Evolutionary conservation across 2,329 filamentous ascomycete species (phyloP).

Genomic region (Amesomyces nigricolor): DNA sequence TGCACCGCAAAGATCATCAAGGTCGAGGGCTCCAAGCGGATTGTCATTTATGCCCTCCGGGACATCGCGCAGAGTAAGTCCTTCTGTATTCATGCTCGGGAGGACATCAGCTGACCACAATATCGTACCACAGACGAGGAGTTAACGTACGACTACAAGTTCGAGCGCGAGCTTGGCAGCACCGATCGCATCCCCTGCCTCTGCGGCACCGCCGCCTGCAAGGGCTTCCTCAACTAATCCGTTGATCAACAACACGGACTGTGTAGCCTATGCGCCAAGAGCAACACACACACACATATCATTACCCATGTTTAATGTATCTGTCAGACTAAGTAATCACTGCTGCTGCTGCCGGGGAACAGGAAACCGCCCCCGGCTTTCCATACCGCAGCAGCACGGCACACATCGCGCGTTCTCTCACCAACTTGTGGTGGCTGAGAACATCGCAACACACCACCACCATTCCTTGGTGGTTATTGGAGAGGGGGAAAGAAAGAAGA

Average conservation of each 20-base stretch:
- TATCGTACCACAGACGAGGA: constrained; percentile 70
- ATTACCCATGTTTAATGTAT: constrained; percentile 5
- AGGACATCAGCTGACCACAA: constrained; percentile 12
- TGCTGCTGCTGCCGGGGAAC: too few species aligned
- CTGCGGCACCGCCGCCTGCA: constrained; percentile 92
- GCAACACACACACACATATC: too few species aligned
- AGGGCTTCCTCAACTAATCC: constrained; percentile 91
- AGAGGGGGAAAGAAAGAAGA: too few species aligned
- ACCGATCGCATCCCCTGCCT: constrained; percentile 95
- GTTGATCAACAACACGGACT: too few species aligned
- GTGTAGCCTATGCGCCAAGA: too few species aligned
- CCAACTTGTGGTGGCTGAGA: too few species aligned
- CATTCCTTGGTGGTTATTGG: too few species aligned
- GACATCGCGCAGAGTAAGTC: constrained; percentile 90
- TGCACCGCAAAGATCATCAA: constrained; percentile 99
- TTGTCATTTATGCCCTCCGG: constrained; percentile 96
- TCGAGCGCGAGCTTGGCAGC: constrained; percentile 93
- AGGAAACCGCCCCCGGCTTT: too few species aligned
- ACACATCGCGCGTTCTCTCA: too few species aligned
- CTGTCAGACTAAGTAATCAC: too few species aligned
- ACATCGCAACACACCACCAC: too few species aligned
- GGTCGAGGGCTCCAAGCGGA: constrained; percentile 94
- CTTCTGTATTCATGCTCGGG: not conserved
- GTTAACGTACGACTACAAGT: constrained; percentile 99
- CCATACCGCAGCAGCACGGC: too few species aligned